phyloP scores from a whole-genome alignment of 1,139 yeast species.

The Taphrina deformans region DNA sequence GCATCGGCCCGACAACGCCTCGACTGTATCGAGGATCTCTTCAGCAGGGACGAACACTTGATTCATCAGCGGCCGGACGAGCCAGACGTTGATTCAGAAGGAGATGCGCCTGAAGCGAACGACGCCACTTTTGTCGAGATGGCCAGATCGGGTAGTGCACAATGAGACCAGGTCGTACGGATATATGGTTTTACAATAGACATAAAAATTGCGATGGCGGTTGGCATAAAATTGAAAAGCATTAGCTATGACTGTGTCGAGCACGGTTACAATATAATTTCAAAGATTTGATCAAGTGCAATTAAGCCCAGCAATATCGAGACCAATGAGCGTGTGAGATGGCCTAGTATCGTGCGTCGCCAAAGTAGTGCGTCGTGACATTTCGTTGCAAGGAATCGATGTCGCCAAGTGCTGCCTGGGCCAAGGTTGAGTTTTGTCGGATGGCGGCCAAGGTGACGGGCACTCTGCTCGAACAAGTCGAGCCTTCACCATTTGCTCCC shows the following conservation, averaged over 20 bases:
- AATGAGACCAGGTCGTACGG: too few relatives aligned
- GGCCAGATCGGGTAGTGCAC: background rate
- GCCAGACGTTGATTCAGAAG: background rate
- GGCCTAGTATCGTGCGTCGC: background rate
- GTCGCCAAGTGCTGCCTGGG: background rate
- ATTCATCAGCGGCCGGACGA: background rate
- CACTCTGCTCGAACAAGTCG: background rate
- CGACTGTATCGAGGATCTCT: background rate
- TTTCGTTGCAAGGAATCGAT: background rate
- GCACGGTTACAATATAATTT: too few relatives aligned
- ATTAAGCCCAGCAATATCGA: background rate
- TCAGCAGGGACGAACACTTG: background rate
- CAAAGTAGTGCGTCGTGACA: background rate
- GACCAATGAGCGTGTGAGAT: background rate
- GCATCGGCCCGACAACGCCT: slow-evolving; percentile 8
- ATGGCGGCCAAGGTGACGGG: background rate
- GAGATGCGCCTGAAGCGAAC: background rate
- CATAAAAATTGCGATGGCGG: background rate
- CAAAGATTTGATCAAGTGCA: background rate
- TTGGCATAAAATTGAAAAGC: background rate
- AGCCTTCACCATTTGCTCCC: background rate
- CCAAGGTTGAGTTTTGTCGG: background rate
- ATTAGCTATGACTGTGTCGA: too few relatives aligned
- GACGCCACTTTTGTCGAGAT: background rate
- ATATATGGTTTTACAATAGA: background rate